Base-by-base conservation (phyloP, 768 basidiomycete species). In the Kwoniella pini region DNA sequence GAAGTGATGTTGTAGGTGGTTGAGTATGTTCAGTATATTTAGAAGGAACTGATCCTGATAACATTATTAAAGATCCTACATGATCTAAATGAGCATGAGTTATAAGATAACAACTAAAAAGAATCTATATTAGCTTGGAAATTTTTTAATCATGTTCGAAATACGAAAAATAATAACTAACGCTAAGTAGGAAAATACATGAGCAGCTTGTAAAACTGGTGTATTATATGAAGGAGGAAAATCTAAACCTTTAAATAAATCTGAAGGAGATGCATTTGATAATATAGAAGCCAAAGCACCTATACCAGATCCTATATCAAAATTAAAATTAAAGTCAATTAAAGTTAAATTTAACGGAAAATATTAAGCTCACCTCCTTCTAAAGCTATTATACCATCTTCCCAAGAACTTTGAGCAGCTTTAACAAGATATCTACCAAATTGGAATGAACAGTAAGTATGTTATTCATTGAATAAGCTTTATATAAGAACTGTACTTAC, bases 21-120 rank as follows among this genome's bases (percentile, higher is more conserved):
- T 51, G 44, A 36, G 50, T 38, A 22, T 60, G 46, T 53, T 51
- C 33, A 21, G 45, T 2, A 1, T 36, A 9, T 24, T 63, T 60
- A 3, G 73, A 61, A 7, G 75, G 76, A 5, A 90, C 74, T 1
- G 91, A 87, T 36, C 92, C 94, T 15, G 93, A 91, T 1, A 88
- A 85, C 54, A 98, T 79, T 55, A 95, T 85, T 27, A 96, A 82
- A 39, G 90, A 86, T 62, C 84, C 85, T 68, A 91, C 83, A 76
- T 98, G 94, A 79, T 98, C 94, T 26, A 97, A 80, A 77, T 98
- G 94, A 0, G 89, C 87, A 73, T 95, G 93, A 4, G 89, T 88
- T 67, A 96, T 81, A 61, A 94, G 82, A 71, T 89, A 95, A 65
- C 86, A 89, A 63, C 91, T 93, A 72, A 28, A 39, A 27, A 54